Evolutionary conservation across 169 alveolate genomes (phyloP), one percentile per base, ranked within the genome.

Genomic region (Perkinsus chesapeaki): DNA sequence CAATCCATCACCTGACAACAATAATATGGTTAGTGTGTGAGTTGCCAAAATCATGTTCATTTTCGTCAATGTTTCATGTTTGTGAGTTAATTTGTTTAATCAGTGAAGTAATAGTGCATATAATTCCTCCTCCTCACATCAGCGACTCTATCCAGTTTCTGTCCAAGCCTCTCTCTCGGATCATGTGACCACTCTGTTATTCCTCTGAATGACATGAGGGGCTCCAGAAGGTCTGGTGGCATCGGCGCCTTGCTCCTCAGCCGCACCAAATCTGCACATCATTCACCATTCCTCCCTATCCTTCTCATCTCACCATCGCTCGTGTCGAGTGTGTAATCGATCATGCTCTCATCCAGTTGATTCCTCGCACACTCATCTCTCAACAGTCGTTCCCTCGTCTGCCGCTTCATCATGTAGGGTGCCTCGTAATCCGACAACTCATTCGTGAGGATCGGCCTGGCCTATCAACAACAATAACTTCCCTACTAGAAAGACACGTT

Each of bases 221-320:
- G 96, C 94, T 94, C 96, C 48, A 94, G 43, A 34, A 91, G 94
- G 91, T 94, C 96, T 3, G 96, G 96, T 23, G 96, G 96, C 39
- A 93, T 93, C 31, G 92, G 72, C 27, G 95, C 96, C 96, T 94
- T 36, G 1, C 91, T 19, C 39, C 94, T 91, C 39, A 93, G 91
- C 94, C 92, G 91, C 90, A 72, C 90, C 19, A 93, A 91, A 91
- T 93, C 94, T 31, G 94, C 82, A 39, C 93, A 48, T 39, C 92
- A 91, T 43, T 93, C 92, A 39, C 91, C 43, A 27, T 31, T 48
- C 36, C 38, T 39, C 39, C 48, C 94, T 31, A 48, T 48, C 94
- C 73, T 92, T 60, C 91, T 9, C n/a, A 16, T 39, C 12, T 0
- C 91, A 73, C 47, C 92, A 31, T 37, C 72, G 20, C 60, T 31